A percentile compares a stretch with the other conserved stretches of the same genome.
Conservation (phyloP, 2,329 filamentous ascomycete species). For the Purpureocillium lavendulum region DNA sequence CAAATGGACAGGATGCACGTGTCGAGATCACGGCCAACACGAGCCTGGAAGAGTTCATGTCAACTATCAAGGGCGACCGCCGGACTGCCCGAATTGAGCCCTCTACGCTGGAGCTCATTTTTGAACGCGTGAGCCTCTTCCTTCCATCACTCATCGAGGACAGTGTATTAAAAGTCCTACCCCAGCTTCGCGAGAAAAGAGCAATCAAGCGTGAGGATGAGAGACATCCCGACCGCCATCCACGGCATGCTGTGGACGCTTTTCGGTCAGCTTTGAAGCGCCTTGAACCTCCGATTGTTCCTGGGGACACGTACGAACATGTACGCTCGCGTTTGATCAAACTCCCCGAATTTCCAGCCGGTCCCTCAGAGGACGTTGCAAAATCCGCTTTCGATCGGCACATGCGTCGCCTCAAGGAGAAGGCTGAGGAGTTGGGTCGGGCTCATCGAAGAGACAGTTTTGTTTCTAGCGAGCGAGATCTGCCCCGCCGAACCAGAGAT, state of each 20-base stretch:
- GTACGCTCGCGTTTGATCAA: conserved; percentile 72
- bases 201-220: conserved; percentile 77
- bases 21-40: conserved; percentile 86
- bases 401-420: conserved; percentile 82
- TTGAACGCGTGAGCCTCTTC: conserved; percentile 56
- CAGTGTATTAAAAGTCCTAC: conserved; percentile 6
- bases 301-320: conserved; percentile 81
- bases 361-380: conserved; percentile 75
- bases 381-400: conserved; percentile 85
- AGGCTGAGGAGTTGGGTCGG: conserved; percentile 73
- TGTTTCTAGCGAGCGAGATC: conserved; percentile 40
- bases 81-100: conserved; percentile 81
- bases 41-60: conserved; percentile 79
- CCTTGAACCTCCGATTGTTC: conserved; percentile 71
- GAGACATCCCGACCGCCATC: conserved; percentile 74
- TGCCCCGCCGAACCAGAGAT: conserved; percentile 55
- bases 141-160: background rate
- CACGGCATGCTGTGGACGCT: conserved; percentile 76
- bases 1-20: conserved; percentile 61
- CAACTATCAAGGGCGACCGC: conserved; percentile 74
- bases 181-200: conserved; percentile 74
- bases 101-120: conserved; percentile 72
- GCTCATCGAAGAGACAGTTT: conserved; percentile 51
- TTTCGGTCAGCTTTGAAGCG: conserved; percentile 83
- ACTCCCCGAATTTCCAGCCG: conserved; percentile 73